Conservation (phyloP, 108 stramenopile genomes). For the Bacterosira constricta region DNA sequence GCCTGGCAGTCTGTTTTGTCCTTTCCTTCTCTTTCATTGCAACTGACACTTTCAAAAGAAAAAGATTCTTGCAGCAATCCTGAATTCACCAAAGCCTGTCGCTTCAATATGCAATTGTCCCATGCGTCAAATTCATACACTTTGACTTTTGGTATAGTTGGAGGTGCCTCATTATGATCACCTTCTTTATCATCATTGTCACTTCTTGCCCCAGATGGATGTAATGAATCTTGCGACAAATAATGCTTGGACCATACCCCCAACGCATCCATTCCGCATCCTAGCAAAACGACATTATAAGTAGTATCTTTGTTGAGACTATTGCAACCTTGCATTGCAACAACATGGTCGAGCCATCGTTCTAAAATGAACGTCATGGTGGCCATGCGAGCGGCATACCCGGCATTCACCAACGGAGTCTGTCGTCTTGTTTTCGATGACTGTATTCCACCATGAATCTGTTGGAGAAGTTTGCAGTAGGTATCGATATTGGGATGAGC, state of each 20-base stretch:
- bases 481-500: not conserved
- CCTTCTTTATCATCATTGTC: not conserved
- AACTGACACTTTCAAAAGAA: no score
- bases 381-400: conserved; percentile 74
- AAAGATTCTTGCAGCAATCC: conserved; percentile 11
- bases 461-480: conserved; percentile 23
- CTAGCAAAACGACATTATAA: conserved; percentile 66
- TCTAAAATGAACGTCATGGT: conserved; percentile 47
- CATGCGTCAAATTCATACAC: conserved; percentile 43
- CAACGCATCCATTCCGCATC: conserved; percentile 79
- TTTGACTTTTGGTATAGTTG: conserved; percentile 2
- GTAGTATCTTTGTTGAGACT: not conserved
- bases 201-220: no score
- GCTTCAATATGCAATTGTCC: conserved; percentile 38
- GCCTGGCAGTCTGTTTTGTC: no score
- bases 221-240: not conserved
- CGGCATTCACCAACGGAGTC: conserved; percentile 82
- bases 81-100: conserved; percentile 21
- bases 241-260: conserved; percentile 65
- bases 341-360: conserved; percentile 18
- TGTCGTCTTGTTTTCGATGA: conserved; percentile 39
- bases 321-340: not conserved
- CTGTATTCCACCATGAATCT: conserved; percentile 1
- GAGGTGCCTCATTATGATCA: conserved; percentile 34
- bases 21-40: no score